phyloP scores from a whole-genome alignment of 2,329 filamentous ascomycete genomes.

The Metarhizium sp. region DNA sequence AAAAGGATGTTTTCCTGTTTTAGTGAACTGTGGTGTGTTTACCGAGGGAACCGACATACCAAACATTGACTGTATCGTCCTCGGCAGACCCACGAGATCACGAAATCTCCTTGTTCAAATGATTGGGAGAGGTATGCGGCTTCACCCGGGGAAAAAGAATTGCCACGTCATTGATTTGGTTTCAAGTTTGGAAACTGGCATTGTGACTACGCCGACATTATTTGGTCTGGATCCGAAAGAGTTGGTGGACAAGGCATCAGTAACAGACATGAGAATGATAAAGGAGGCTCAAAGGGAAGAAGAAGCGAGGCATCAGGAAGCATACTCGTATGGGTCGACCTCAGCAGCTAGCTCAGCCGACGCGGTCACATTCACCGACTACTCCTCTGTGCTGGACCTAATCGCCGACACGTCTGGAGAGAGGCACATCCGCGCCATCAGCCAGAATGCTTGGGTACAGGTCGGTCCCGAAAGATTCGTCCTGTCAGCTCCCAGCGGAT shows the following conservation, averaged over 20 bases:
- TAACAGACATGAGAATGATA: constrained; percentile 49
- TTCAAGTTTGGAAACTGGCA: constrained; percentile 70
- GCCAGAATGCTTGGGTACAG: constrained; percentile 73
- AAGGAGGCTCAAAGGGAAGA: constrained; percentile 37
- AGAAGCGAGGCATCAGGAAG: constrained; percentile 18
- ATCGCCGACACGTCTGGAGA: constrained; percentile 75
- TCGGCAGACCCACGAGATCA: constrained; percentile 82
- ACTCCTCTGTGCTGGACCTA: constrained; percentile 84
- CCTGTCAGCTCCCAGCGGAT: constrained; percentile 55
- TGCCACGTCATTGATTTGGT: constrained; percentile 98
- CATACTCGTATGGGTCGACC: constrained; percentile 2
- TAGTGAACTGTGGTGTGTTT: constrained; percentile 93
- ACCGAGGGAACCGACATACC: constrained; percentile 97
- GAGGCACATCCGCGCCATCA: constrained; percentile 66
- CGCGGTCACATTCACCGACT: constrained; percentile 75
- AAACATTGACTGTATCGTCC: constrained; percentile 86
- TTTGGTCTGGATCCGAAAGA: constrained; percentile 85
- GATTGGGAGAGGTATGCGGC: constrained; percentile 88
- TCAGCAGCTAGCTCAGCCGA: constrained; percentile 13
- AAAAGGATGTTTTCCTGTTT: constrained; percentile 67
- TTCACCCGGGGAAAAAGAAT: constrained; percentile 70
- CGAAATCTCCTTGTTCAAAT: constrained; percentile 94
- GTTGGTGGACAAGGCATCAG: constrained; percentile 57
- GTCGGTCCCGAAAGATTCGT: constrained; percentile 63
- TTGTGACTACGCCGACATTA: constrained; percentile 83